Evolutionary conservation across 441 rosid genomes (phyloP), one percentile per base, ranked within the genome.

Genomic region (Geranium incanum): DNA sequence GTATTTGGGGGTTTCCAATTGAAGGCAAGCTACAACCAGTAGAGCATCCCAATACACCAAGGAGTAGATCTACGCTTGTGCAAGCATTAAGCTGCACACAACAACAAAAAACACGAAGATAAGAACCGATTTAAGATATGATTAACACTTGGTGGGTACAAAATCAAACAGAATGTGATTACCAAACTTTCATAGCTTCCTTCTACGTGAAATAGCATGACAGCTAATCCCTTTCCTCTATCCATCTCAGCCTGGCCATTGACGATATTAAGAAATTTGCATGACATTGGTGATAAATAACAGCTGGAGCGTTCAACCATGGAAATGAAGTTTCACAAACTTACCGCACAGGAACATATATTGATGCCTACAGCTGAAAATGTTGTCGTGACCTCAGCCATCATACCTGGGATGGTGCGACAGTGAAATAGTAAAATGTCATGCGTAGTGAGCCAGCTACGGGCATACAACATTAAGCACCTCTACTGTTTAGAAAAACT

Each of bases 1-100:
- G 91, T 77, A 80, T 71, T 70, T 63, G 87, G 70, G 78, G 74
- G 72, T 72, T 77, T 68, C 81, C 86, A n/a, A 23, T 69, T 55
- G 86, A 85, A 18, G 96, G 92, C 97, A 93, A 91, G 84, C 95
- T 94, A 84, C 99, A 94, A 68, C 97, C 99, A 19, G 84, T 85
- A 16, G 94, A 92, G 94, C 97, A 94, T 78, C 97, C 95, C 81
- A 94, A 80, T 50, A 94, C 97, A 73, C 97, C 97, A 41, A 78
- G 78, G 80, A 92, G 83, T 74, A 85, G 76, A 85, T 92, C 97
- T 77, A 94, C 83, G 72, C 84, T 89, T 8, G 88, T 80, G 84
- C 89, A 92, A 67, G 88, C 95, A 71, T 77, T 83, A 63, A 92
- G 88, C 99, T 94, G 85, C 15, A 71, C 74, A 7, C 62, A 55